Conservation (phyloP, 23 red algal species). For the Gracilariopsis chorda region DNA sequence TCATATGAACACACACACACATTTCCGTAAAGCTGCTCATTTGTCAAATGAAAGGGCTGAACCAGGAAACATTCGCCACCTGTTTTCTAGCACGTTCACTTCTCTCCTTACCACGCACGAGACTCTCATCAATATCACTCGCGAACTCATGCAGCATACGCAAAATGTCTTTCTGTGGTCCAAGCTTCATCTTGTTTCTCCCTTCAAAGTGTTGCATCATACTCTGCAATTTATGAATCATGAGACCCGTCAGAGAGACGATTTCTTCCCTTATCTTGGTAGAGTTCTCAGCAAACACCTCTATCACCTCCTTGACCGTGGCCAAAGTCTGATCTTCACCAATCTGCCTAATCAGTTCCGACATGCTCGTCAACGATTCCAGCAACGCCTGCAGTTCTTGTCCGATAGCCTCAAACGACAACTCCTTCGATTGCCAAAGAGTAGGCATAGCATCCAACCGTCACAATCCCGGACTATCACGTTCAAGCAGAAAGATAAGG, state of each 20-base stretch:
- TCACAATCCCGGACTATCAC: conserved; percentile 47
- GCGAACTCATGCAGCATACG: conserved; percentile 72
- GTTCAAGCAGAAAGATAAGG: conserved; percentile 43
- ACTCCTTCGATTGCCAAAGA: conserved; percentile 35
- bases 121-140: conserved; percentile 46
- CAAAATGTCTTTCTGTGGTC: conserved; percentile 68
- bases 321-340: conserved; percentile 56
- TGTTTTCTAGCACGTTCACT: conserved; percentile 25
- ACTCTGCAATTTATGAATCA: conserved; percentile 71
- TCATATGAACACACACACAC: no score
- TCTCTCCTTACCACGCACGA: conserved; percentile 23
- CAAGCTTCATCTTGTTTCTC: conserved; percentile 69
- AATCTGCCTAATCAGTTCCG: conserved; percentile 63
- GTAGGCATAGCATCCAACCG: conserved; percentile 75
- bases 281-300: conserved; percentile 73
- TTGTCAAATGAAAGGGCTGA: no score
- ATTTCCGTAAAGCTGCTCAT: no score
- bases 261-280: conserved; percentile 73
- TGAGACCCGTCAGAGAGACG: conserved; percentile 63
- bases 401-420: conserved; percentile 77
- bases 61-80: no score
- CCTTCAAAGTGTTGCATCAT: conserved; percentile 83
- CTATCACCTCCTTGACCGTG: conserved; percentile 80
- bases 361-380: conserved; percentile 66
- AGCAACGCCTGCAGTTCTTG: conserved; percentile 74